A percentile compares a stretch with the other conserved stretches of the same genome.
phyloP scores from a whole-genome alignment of 176 grass and related monocot genomes.

The Tillandsia leiboldiana region DNA sequence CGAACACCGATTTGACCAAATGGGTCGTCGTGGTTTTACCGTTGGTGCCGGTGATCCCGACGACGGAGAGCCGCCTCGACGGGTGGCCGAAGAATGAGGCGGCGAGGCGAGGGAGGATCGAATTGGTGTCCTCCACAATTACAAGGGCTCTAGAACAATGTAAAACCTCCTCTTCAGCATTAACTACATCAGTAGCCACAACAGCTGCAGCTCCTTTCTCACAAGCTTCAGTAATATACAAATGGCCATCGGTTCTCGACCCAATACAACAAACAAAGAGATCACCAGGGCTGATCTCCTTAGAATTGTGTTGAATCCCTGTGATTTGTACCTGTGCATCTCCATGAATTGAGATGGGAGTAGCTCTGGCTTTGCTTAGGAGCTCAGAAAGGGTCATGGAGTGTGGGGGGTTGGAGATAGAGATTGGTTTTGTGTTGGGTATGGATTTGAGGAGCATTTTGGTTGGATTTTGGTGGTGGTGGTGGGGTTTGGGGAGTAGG shows the following conservation, averaged over 20 bases:
- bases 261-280: conserved; percentile 21
- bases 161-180: conserved; percentile 7
- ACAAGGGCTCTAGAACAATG: conserved; percentile 15
- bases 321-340: conserved; percentile 16
- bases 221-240: conserved; percentile 14
- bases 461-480: background rate
- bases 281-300: conserved; percentile 15
- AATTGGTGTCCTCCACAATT: conserved; percentile 19
- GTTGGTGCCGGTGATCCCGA: conserved; percentile 20
- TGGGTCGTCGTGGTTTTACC: conserved; percentile 18
- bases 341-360: conserved; percentile 11
- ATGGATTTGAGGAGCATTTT: background rate
- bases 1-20: conserved; percentile 21
- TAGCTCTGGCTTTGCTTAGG: conserved; percentile 7
- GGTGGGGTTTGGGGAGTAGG: background rate
- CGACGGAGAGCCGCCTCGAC: conserved; percentile 16
- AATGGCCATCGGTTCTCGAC: conserved; percentile 15
- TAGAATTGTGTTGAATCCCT: conserved; percentile 19
- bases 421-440: conserved; percentile 12
- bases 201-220: conserved; percentile 20
- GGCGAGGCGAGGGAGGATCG: conserved; percentile 7
- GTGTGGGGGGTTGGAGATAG: too few relatives aligned
- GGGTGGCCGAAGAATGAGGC: conserved; percentile 17
- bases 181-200: conserved; percentile 13
- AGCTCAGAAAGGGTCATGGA: conserved; percentile 21